Evolutionary conservation across 768 basidiomycete genomes (phyloP).

Genomic region (Amanita rimosa): DNA sequence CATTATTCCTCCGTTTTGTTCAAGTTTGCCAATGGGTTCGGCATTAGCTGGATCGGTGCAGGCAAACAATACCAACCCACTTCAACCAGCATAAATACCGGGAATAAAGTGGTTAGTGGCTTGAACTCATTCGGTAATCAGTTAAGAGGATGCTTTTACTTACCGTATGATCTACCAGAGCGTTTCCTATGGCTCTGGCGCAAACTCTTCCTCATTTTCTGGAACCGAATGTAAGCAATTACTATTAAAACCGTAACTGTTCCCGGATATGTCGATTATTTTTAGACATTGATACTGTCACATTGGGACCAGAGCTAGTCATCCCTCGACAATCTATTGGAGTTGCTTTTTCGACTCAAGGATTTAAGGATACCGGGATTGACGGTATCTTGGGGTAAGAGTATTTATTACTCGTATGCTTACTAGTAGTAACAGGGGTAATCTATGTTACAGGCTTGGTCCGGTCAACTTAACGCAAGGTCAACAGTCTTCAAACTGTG

Average conservation of each 20-base stretch:
- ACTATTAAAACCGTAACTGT: neutral
- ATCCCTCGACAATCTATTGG: constrained; percentile 38
- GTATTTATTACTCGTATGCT: too few relatives aligned
- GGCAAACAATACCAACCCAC: constrained; percentile 34
- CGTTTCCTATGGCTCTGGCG: constrained; percentile 44
- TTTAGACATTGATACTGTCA: constrained; percentile 36
- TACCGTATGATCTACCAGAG: constrained; percentile 20
- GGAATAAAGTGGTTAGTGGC: constrained; percentile 24
- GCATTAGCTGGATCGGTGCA: constrained; percentile 39
- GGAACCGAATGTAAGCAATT: constrained; percentile 36
- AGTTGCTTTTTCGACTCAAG: constrained; percentile 29
- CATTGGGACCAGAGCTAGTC: constrained; percentile 27
- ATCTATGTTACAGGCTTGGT: constrained; percentile 26
- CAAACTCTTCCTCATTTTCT: too few relatives aligned
- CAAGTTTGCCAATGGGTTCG: neutral
- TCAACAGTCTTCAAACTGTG: neutral
- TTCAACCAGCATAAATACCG: constrained; percentile 26
- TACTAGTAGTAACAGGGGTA: neutral
- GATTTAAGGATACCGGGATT: constrained; percentile 27
- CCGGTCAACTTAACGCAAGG: constrained; percentile 36
- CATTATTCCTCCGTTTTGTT: neutral
- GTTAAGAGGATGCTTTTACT: neutral
- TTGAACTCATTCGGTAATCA: neutral
- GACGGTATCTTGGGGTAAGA: constrained; percentile 42
- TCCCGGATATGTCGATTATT: neutral